These are phyloP conservation scores for Torulaspora delbrueckii DNA, from an alignment of 805 yeast genomes.

Conservation along the genomic window DNA sequence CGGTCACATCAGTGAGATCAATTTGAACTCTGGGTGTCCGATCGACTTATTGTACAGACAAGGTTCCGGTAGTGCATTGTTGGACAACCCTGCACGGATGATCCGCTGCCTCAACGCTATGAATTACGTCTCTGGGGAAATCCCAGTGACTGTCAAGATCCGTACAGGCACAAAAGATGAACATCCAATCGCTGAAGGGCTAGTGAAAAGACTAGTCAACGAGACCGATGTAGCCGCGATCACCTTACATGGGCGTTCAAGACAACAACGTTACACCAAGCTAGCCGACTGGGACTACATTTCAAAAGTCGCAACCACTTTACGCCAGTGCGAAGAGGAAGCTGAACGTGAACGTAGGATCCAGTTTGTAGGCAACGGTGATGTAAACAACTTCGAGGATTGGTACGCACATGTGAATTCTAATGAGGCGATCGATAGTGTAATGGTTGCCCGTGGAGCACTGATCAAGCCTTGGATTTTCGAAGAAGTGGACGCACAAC, in stretches of 20 bases:
- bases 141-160: constrained; percentile 87
- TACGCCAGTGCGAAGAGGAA: constrained; percentile 62
- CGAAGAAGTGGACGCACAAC: constrained; percentile 87
- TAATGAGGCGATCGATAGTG: constrained; percentile 71
- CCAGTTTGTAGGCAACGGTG: constrained; percentile 93
- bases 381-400: constrained; percentile 78
- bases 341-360: constrained; percentile 59
- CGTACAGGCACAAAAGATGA: constrained; percentile 86
- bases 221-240: constrained; percentile 86
- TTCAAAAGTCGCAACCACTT: constrained; percentile 61
- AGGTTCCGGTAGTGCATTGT: constrained; percentile 92
- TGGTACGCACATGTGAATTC: constrained; percentile 67
- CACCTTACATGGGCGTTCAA: constrained; percentile 91
- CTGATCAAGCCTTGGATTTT: constrained; percentile 98
- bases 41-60: constrained; percentile 88
- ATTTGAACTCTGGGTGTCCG: constrained; percentile 96
- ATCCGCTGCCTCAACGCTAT: constrained; percentile 77
- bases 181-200: constrained; percentile 78
- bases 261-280: constrained; percentile 90
- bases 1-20: constrained; percentile 68
- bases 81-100: constrained; percentile 83
- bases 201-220: constrained; percentile 64
- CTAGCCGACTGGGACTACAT: constrained; percentile 93
- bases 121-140: constrained; percentile 83
- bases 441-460: constrained; percentile 98